These are phyloP conservation scores for Letharia lupina DNA, from an alignment of 495 filamentous ascomycete species.

Conservation along the genomic window DNA sequence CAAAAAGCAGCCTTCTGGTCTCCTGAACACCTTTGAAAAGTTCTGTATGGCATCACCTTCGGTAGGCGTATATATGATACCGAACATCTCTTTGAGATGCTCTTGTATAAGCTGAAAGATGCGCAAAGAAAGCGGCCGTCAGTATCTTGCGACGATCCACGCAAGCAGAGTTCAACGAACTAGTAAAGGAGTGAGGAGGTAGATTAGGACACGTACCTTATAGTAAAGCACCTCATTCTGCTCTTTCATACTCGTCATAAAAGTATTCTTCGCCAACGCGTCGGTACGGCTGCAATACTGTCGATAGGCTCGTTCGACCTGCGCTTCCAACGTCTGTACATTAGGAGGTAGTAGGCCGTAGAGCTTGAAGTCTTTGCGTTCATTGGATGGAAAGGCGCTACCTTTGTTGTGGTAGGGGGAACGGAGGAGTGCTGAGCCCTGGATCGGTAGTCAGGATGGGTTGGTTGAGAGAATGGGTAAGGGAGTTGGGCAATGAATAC, in stretches of 20 bases:
- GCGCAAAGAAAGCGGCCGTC: not conserved
- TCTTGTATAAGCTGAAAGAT: constrained; percentile 47
- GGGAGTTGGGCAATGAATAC: not conserved
- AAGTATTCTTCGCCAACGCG: constrained; percentile 71
- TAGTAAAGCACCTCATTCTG: constrained; percentile 79
- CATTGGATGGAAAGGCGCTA: constrained; percentile 61
- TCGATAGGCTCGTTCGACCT: constrained; percentile 67
- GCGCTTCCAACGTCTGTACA: constrained; percentile 72
- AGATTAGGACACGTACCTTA: constrained; percentile 35
- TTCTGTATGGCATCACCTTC: constrained; percentile 88
- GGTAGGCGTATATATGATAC: constrained; percentile 81
- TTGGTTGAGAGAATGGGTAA: not conserved
- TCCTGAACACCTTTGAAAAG: constrained; percentile 70
- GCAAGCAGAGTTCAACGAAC: constrained; percentile 4
- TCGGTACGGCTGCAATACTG: constrained; percentile 57
- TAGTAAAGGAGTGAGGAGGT: not conserved
- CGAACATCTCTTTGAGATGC: constrained; percentile 78
- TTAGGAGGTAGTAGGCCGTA: constrained; percentile 62
- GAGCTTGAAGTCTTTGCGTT: constrained; percentile 61
- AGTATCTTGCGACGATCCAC: too few relatives aligned
- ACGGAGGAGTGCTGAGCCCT: constrained; percentile 57
- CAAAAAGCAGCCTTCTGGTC: constrained; percentile 64
- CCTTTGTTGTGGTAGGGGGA: constrained; percentile 77
- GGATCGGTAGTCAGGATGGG: not conserved
- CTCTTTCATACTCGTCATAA: constrained; percentile 69